Conservation (phyloP, 495 filamentous ascomycete species). For the Parachaetomium inaequale region DNA sequence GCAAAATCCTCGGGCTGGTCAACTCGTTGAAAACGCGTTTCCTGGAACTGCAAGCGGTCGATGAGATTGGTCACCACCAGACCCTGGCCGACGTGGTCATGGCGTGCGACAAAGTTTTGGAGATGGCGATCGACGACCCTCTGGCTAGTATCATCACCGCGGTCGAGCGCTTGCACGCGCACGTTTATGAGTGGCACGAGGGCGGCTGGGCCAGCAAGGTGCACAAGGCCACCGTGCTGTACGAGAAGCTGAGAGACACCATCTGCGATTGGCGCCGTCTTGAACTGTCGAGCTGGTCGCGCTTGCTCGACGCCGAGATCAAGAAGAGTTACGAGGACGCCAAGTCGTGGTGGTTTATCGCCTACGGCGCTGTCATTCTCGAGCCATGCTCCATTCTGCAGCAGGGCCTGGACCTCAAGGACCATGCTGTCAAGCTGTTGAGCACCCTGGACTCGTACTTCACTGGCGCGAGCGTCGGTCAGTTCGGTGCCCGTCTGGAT, state of each 20-base stretch:
- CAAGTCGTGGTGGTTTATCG: constrained; percentile 92
- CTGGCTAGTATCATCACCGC: constrained; percentile 78
- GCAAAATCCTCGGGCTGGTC: constrained; percentile 63
- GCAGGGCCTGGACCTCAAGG: constrained; percentile 52
- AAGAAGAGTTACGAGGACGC: constrained; percentile 70
- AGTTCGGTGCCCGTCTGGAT: constrained; percentile 67
- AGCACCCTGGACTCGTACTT: constrained; percentile 73
- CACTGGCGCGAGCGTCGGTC: constrained; percentile 67
- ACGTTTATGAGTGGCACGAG: constrained; percentile 87
- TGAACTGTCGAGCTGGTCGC: constrained; percentile 88
- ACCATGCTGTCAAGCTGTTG: constrained; percentile 64
- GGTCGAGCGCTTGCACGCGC: constrained; percentile 75
- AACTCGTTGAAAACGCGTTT: constrained; percentile 66
- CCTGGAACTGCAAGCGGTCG: constrained; percentile 57
- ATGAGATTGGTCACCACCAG: constrained; percentile 56
- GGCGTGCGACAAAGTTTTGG: constrained; percentile 68
- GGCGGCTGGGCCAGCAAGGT: constrained; percentile 73
- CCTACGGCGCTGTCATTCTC: constrained; percentile 81
- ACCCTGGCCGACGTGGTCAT: constrained; percentile 68
- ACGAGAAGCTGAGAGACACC: constrained; percentile 68
- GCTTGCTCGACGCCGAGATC: constrained; percentile 80
- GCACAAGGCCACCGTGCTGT: constrained; percentile 63
- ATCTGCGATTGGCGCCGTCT: constrained; percentile 85
- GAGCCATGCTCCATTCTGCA: constrained; percentile 62
- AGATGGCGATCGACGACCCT: constrained; percentile 75